Base-by-base conservation (phyloP, 495 filamentous ascomycete species). In the Aspergillus mulundensis region DNA sequence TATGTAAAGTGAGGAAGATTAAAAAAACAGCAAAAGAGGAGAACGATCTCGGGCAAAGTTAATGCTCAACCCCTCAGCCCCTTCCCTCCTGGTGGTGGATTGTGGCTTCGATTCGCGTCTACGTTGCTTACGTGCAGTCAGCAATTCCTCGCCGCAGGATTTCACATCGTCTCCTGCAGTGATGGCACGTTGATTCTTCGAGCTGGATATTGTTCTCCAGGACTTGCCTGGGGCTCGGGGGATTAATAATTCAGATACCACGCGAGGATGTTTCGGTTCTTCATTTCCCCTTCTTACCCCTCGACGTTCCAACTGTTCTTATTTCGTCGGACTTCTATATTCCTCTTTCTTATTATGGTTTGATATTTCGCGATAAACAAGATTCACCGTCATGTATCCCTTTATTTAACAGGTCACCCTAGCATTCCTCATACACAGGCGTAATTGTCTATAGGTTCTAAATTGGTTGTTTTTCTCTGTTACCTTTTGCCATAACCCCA, bases 1-100 rank as follows among this genome's bases (percentile, higher is more conserved):
- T 65, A 99, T 99, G 94, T 97, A 89, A 85, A 79, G 52, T 20
- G 40, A 38, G 51, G 39, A 59, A 10, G 21, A 49, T 10, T 10
- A 14, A 36, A 40, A 57, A 18, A 54, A 23, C 7, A 5, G 5
- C 12, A 48, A 19, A 15, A 14, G 32, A 53, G 38, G 24, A 43
- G 39, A 51, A 52, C 49, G 21, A 34, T 48, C 25, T 56, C 23
- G 38, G 25, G 56, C 47, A 45, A 55, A 14, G 52, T 56, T 12
- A 3, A 54, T 54, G 42, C 46, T 44, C 56, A 59, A 60, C 45
- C 50, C 46, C 54, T 20, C 38, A 42, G 30, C 46, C 45, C 54
- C 45, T 56, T 54, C 58, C 25, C 42, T 42, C 50, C 43, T 45
- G 42, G 46, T 50, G 56, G 43, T 53, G 53, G 42, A 45, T 53